These are phyloP conservation scores for Rhinocladiella mackenziei DNA, from an alignment of 2,329 filamentous ascomycete species.

Conservation along the genomic window DNA sequence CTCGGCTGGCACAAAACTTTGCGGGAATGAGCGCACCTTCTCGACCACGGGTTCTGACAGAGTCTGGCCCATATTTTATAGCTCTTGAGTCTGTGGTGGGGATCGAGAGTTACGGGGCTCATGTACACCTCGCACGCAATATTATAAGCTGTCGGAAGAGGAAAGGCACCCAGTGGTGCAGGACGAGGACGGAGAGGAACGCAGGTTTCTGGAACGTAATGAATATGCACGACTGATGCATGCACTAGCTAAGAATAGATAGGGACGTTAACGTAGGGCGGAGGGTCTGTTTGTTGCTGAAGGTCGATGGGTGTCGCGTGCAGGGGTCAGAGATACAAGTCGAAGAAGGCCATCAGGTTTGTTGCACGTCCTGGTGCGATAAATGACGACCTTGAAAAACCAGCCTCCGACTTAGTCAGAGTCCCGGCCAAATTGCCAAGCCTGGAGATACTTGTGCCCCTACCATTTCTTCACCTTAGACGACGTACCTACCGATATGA, in stretches of 20 bases:
- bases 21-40: conserved; percentile 63
- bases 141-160: conserved; percentile 22
- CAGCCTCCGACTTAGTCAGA: not conserved
- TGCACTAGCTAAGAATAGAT: conserved; percentile 15
- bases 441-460: no score
- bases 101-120: conserved; percentile 13
- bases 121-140: conserved; percentile 17
- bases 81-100: conserved; percentile 14
- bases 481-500: not conserved
- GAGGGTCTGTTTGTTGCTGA: conserved; percentile 28
- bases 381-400: conserved; percentile 13
- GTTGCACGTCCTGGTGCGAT: conserved; percentile 8
- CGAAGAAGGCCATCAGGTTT: conserved; percentile 11
- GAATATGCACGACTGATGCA: conserved; percentile 9
- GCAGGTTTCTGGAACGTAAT: conserved; percentile 7
- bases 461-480: no score
- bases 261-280: conserved; percentile 31
- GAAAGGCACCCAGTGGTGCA: conserved; percentile 24
- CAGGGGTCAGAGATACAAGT: conserved; percentile 13
- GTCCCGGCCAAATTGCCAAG: no score
- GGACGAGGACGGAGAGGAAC: conserved; percentile 26
- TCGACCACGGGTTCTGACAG: conserved; percentile 98
- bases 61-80: conserved; percentile 86
- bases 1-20: not conserved
- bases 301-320: conserved; percentile 24